These are phyloP conservation scores for Calonectria pseudoturangicola DNA, from an alignment of 2,329 filamentous ascomycete species.

Conservation along the genomic window DNA sequence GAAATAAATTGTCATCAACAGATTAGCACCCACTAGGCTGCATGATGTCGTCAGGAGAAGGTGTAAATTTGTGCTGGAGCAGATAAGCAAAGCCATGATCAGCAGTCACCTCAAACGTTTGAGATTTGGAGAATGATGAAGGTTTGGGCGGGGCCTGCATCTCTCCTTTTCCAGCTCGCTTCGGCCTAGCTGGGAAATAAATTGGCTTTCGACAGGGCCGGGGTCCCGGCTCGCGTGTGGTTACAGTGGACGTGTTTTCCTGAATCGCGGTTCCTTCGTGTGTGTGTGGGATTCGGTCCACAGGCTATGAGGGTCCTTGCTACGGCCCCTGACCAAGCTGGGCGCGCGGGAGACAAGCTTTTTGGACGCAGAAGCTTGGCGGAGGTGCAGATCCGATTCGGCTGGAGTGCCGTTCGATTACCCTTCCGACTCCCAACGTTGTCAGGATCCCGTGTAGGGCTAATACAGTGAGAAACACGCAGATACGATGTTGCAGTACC, in stretches of 20 bases:
- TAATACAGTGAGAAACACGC: background rate
- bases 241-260: slow-evolving; percentile 2
- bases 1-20: slow-evolving; percentile 33
- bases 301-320: slow-evolving; percentile 21
- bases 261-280: slow-evolving; percentile 1
- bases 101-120: slow-evolving; percentile 7
- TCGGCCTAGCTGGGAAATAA: slow-evolving; percentile 28
- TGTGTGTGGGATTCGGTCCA: slow-evolving; percentile 24
- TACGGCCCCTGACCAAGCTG: slow-evolving; percentile 17
- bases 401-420: slow-evolving; percentile 33
- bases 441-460: background rate
- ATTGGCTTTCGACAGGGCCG: slow-evolving; percentile 33
- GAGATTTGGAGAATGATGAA: slow-evolving; percentile 10
- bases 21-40: slow-evolving; percentile 24
- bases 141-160: slow-evolving; percentile 10
- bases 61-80: background rate
- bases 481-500: slow-evolving; percentile 1
- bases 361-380: slow-evolving; percentile 48
- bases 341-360: slow-evolving; percentile 46
- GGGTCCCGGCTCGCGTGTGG: slow-evolving; percentile 26
- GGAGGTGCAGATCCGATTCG: slow-evolving; percentile 48
- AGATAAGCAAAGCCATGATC: slow-evolving; percentile 24
- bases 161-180: slow-evolving; percentile 16
- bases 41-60: background rate
- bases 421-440: slow-evolving; percentile 21